Base-by-base conservation (phyloP, 208 protist species). In the Angomonas ambiguus region DNA sequence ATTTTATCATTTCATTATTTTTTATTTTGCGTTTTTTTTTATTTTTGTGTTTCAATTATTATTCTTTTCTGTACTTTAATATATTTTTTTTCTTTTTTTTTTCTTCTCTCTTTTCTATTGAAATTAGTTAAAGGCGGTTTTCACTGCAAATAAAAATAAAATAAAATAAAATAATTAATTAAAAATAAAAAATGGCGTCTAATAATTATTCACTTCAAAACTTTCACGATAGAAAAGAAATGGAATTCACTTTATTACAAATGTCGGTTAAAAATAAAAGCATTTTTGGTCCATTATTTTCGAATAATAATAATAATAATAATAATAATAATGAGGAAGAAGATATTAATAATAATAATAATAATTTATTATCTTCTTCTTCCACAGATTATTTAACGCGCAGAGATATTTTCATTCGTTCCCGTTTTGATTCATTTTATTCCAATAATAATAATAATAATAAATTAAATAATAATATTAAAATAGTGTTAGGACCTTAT, bases 41-140 rank as follows among this genome's bases (percentile, higher is more conserved):
- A 30, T 27, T 56, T 56, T 27, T 56, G 11, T 20, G n/a, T 56
- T 56, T 24, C n/a, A 31, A 56, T 20, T 42, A 16, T 28, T 66
- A 32, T 34, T 56, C 27, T 56, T 34, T 33, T 56, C 38, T 66
- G 33, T 66, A 28, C 20, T 55, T 48, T 31, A 35, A 4, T 68
- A 20, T 49, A 34, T 53, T 30, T 58, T 57, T 62, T 34, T 38
- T 34, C 20, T 71, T 67, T 35, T 42, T 45, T 57, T 62, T 25
- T 62, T n/a, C 27, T 16, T 45, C 55, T 0, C 35, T 8, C 27
- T 62, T 0, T 45, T 0, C 27, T 1, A 65, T 1, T 34, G n/a
- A n/a, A 22, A 24, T 4, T 42, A 49, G 24, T 49, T 4, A 22
- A 49, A 27, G 49, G 6, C 45, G 32, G 20, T 48, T 41, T 25